Percentiles rank a stretch among this genome's conserved stretches.
Conservation (phyloP, 148 eudicot species). For the Fagopyrum homotropicum region DNA sequence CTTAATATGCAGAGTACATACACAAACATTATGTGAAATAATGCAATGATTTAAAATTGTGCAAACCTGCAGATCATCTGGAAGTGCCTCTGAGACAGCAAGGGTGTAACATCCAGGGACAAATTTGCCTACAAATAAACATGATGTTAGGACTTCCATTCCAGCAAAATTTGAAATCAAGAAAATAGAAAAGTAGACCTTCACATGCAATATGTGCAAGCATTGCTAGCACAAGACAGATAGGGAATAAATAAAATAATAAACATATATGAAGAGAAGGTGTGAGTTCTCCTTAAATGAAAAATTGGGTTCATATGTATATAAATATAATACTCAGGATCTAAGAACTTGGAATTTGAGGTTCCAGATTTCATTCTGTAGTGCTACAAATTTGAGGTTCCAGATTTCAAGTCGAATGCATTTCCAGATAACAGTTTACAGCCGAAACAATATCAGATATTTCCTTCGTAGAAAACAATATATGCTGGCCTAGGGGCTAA, state of each 20-base stretch:
- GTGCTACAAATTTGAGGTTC: neutral
- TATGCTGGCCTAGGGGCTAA: neutral
- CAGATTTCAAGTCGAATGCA: neutral
- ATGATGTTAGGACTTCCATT: neutral
- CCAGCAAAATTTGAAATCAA: neutral
- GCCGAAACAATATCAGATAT: neutral
- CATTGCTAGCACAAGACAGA: neutral
- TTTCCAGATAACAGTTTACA: neutral
- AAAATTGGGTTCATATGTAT: neutral
- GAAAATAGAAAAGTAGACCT: neutral
- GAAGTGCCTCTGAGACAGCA: slow-evolving; percentile 17
- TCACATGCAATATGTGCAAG: neutral
- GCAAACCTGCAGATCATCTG: slow-evolving; percentile 16
- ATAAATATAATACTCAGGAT: neutral
- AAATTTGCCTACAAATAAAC: slow-evolving; percentile 15
- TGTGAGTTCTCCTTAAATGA: neutral
- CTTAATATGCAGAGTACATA: neutral
- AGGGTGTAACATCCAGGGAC: slow-evolving; percentile 20
- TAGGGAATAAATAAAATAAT: neutral
- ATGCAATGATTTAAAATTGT: neutral
- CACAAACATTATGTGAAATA: neutral
- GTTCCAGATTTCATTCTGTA: neutral
- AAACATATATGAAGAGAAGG: neutral
- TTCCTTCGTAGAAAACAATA: neutral
- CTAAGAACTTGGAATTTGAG: neutral